Evolutionary conservation across 2,329 filamentous ascomycete species (phyloP).

Genomic region (Nemania bipapillata): DNA sequence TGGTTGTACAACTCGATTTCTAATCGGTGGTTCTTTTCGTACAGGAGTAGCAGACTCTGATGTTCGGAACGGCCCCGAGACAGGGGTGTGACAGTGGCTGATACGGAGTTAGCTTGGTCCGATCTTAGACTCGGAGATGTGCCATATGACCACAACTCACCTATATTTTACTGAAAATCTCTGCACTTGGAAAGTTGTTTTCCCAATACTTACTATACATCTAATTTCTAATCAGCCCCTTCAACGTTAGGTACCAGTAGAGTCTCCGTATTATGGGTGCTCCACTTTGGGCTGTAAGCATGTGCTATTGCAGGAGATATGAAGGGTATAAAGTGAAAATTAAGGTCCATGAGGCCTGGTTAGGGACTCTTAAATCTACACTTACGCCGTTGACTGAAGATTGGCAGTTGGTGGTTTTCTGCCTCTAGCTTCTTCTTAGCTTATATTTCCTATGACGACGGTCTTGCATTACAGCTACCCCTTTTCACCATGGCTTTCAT

Average conservation of each 20-base stretch:
- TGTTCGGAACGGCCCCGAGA: not conserved
- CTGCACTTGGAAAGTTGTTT: not conserved
- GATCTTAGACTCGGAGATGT: slow-evolving; percentile 19
- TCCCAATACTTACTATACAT: not conserved
- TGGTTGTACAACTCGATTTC: not conserved
- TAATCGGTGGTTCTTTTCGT: not conserved
- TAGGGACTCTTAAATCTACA: not conserved
- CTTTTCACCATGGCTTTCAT: slow-evolving; percentile 29
- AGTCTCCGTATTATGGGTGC: not conserved
- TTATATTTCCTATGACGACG: not conserved
- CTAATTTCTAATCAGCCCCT: not conserved
- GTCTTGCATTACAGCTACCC: not conserved
- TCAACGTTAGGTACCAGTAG: not conserved
- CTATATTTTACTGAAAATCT: not conserved
- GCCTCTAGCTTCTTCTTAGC: not conserved
- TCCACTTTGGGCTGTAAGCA: slow-evolving; percentile 1
- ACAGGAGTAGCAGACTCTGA: not conserved
- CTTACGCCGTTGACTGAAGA: not conserved
- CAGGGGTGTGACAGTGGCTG: not conserved
- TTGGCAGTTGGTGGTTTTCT: not conserved
- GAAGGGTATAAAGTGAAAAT: slow-evolving; percentile 10
- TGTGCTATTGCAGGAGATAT: not conserved
- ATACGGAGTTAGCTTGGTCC: slow-evolving; percentile 23
- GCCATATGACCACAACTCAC: not conserved
- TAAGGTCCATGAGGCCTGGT: not conserved